Evolutionary conservation across 495 filamentous ascomycete genomes (phyloP), one percentile per base, ranked within the genome.

Genomic region (Tuber umbilicatum): DNA sequence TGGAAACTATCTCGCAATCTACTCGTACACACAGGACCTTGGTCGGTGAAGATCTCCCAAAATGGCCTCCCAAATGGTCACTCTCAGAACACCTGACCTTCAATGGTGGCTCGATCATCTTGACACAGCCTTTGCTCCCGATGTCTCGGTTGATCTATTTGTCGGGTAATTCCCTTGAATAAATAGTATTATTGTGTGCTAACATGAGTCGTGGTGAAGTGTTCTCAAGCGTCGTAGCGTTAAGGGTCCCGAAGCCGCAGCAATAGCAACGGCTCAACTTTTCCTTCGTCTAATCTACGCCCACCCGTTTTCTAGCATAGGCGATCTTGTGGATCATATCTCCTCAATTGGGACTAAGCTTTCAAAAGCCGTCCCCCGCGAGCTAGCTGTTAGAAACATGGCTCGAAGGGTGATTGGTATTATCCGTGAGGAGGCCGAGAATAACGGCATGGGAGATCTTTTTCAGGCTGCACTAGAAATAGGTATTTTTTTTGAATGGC

Each of bases 351-450:
- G 94, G 42, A 87, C 88, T 73, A 87, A 88, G 70, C 86, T 99
- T 50, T 89, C 89, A 47, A 87, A 89, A 50, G 93, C 95, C 17
- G 93, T 95, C 75, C 94, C 95, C 21, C 86, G 90, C 27, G 95
- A 97, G 84, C 89, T 96, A 80, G 93, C 92, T 5, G 93, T 97
- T 38, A 94, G 94, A 69, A 99, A 98, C 79, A 91, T 98, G 79
- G 92, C 97, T 42, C 88, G 94, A 72, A 90, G 95, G 73, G 91
- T 97, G 27, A 85, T 99, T 35, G 93, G 93, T 50, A 86, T 98
- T 70, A 93, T 99, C 77, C 89, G 95, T 38, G 94, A 97, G 81
- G 94, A 97, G 80, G 90, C 91, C 45, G 89, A 92, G 70, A 93
- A 94, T 79, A 91, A 93, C 72, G 85, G 91, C 68, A 92, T 91